Evolutionary conservation across 768 basidiomycete species (phyloP).

Genomic region (Phanerochaete carnosa): DNA sequence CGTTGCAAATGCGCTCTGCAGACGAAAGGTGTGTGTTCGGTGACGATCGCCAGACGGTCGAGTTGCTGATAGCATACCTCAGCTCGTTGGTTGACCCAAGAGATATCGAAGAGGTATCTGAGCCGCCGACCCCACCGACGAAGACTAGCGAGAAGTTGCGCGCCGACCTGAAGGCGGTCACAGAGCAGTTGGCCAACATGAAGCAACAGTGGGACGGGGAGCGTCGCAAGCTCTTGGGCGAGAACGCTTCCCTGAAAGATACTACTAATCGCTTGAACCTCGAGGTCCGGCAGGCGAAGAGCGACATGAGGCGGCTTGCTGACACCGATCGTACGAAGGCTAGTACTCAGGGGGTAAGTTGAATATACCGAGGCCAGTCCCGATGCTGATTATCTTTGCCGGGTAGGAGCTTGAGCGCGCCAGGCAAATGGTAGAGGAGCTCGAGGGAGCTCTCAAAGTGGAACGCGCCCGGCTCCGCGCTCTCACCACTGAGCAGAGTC

Average conservation of each 20-base stretch:
- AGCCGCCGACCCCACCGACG: slow-evolving; percentile 68
- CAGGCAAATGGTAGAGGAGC: slow-evolving; percentile 47
- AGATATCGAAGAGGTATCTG: slow-evolving; percentile 41
- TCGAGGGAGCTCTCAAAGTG: slow-evolving; percentile 65
- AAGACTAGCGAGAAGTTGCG: slow-evolving; percentile 64
- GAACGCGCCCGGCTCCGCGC: slow-evolving; percentile 67
- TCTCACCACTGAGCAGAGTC: slow-evolving; percentile 61
- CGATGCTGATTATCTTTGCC: background rate
- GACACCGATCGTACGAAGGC: slow-evolving; percentile 52
- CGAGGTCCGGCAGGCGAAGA: slow-evolving; percentile 56
- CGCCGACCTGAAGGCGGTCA: slow-evolving; percentile 57
- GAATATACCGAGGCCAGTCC: background rate
- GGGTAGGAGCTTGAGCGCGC: background rate
- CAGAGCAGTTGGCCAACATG: slow-evolving; percentile 59
- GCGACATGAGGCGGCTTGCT: slow-evolving; percentile 49
- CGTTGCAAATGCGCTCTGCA: slow-evolving; percentile 35
- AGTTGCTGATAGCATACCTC: background rate
- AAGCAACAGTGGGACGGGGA: slow-evolving; percentile 72
- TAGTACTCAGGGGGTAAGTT: slow-evolving; percentile 54
- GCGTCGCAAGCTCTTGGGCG: slow-evolving; percentile 56
- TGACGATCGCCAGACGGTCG: no score
- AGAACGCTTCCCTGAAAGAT: slow-evolving; percentile 72
- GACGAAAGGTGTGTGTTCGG: slow-evolving; percentile 57
- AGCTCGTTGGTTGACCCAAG: slow-evolving; percentile 56
- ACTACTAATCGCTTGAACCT: slow-evolving; percentile 62